phyloP scores from a whole-genome alignment of 805 yeast genomes.

The Zygoascus biomembranicola region DNA sequence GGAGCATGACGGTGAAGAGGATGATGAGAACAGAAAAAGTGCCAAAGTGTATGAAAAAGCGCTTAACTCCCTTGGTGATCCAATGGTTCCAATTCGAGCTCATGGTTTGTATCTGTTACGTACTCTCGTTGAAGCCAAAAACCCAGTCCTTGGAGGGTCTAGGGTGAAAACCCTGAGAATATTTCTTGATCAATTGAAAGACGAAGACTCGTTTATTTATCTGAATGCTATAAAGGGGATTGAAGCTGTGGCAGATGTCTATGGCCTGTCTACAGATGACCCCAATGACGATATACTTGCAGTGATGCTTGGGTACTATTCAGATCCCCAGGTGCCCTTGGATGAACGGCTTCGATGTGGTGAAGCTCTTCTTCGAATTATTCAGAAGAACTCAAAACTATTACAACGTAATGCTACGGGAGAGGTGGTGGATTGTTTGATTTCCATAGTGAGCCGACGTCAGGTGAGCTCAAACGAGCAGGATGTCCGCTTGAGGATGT shows the following conservation, averaged over 20 bases:
- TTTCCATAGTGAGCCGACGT: constrained; percentile 23
- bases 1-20: constrained; percentile 11
- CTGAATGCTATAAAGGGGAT: constrained; percentile 77
- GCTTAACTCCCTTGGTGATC: constrained; percentile 59
- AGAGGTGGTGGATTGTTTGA: constrained; percentile 36
- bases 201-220: constrained; percentile 81
- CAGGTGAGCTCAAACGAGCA: constrained; percentile 1
- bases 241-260: constrained; percentile 45
- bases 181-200: constrained; percentile 57
- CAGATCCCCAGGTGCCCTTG: constrained; percentile 28
- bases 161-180: constrained; percentile 41
- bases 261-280: constrained; percentile 19
- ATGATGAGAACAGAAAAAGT: constrained; percentile 10
- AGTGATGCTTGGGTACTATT: constrained; percentile 32
- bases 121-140: constrained; percentile 41
- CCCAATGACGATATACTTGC: constrained; percentile 28
- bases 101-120: constrained; percentile 68
- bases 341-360: constrained; percentile 76
- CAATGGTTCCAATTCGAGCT: constrained; percentile 75
- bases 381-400: constrained; percentile 42
- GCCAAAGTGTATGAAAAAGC: constrained; percentile 43
- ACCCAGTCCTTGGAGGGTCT: constrained; percentile 41
- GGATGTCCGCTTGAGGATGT: constrained; percentile 68
- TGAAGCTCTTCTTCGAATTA: constrained; percentile 61
- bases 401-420: constrained; percentile 40